Conservation (phyloP, 2,329 filamentous ascomycete genomes). For the Hypocrella siamensis region DNA sequence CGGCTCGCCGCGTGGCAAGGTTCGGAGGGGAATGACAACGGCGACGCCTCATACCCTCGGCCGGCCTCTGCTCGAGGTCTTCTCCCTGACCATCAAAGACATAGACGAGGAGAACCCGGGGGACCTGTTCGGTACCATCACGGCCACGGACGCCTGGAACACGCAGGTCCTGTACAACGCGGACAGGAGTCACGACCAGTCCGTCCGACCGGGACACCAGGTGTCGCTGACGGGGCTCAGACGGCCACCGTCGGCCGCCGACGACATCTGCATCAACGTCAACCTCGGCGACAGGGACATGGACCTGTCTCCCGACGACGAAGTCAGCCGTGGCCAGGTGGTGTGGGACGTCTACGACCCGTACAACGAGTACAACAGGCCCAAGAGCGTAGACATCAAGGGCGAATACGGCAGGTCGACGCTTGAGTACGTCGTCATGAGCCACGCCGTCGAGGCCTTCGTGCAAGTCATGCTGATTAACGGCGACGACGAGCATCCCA, state of each 20-base stretch:
- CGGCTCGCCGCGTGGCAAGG: neutral
- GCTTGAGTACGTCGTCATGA: slow-evolving; percentile 2
- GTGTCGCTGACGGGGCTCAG: neutral
- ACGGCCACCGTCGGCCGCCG: neutral
- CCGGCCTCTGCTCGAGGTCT: slow-evolving; percentile 2
- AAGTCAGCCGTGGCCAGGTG: neutral
- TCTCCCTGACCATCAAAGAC: slow-evolving; percentile 2
- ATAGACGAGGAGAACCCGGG: slow-evolving; percentile 3
- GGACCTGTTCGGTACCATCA: slow-evolving; percentile 3
- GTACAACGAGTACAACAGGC: neutral
- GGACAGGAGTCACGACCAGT: neutral
- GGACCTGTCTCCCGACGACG: neutral
- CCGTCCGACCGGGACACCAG: neutral
- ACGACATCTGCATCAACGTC: neutral
- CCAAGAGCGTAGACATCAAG: neutral
- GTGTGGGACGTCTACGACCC: neutral
- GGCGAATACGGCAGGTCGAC: slow-evolving; percentile 3
- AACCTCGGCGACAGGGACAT: neutral
- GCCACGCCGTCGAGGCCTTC: neutral
- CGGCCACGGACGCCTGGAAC: neutral
- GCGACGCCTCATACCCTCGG: neutral
- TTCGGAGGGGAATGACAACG: neutral
- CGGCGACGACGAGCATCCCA: slow-evolving; percentile 3
- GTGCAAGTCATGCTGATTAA: slow-evolving; percentile 3
- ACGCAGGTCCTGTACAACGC: neutral